Conservation (phyloP, 2,329 filamentous ascomycete species). For the Neofusicoccum parvum region DNA sequence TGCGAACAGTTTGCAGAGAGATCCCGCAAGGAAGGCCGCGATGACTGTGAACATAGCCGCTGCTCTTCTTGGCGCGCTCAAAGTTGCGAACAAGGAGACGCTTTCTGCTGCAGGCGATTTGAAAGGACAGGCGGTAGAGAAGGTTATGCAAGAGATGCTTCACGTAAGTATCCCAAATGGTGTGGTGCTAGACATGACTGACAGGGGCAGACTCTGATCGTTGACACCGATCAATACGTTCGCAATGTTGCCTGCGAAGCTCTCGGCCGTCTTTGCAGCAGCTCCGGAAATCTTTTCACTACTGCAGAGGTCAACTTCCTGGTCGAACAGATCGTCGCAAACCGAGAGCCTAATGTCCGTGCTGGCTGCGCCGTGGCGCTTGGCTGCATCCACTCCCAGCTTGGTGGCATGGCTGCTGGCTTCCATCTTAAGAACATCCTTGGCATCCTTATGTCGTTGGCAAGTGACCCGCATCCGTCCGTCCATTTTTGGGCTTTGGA, state of each 20-base stretch:
- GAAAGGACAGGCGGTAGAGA: slow-evolving; percentile 75
- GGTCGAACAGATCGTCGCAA: slow-evolving; percentile 90
- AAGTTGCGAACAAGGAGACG: slow-evolving; percentile 82
- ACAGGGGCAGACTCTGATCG: slow-evolving; percentile 63
- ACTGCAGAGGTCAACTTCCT: slow-evolving; percentile 87
- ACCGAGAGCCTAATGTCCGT: slow-evolving; percentile 88
- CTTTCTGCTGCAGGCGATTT: slow-evolving; percentile 72
- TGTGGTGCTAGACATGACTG: neutral
- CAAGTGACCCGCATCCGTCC: slow-evolving; percentile 90
- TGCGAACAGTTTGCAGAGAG: slow-evolving; percentile 75
- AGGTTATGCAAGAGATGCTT: slow-evolving; percentile 67
- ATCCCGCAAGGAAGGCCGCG: slow-evolving; percentile 84
- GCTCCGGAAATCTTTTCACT: slow-evolving; percentile 84
- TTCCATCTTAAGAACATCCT: slow-evolving; percentile 96
- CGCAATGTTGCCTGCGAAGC: slow-evolving; percentile 83
- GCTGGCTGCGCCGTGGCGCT: slow-evolving; percentile 93
- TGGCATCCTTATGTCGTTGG: slow-evolving; percentile 96
- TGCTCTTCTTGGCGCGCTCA: slow-evolving; percentile 76
- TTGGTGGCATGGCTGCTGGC: slow-evolving; percentile 96
- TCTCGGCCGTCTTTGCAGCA: slow-evolving; percentile 80
- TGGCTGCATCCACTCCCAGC: slow-evolving; percentile 89
- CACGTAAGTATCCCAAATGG: slow-evolving; percentile 64
- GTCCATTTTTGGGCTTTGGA: slow-evolving; percentile 98
- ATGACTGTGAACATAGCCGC: slow-evolving; percentile 88
- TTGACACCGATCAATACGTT: slow-evolving; percentile 82